Evolutionary conservation across 2,329 filamentous ascomycete species (phyloP).

Genomic region (Fusarium equiseti): DNA sequence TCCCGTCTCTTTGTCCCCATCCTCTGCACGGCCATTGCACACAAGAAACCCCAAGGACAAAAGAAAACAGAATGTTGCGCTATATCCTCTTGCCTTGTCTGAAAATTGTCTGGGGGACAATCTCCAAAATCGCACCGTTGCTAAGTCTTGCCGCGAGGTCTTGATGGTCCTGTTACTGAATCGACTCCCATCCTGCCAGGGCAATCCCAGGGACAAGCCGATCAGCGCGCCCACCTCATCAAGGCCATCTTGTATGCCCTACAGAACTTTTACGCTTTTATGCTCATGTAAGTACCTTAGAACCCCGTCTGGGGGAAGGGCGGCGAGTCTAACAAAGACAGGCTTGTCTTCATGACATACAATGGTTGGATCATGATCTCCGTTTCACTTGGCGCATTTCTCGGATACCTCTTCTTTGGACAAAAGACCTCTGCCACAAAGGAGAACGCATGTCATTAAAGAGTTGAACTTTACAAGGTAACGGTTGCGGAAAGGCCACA

Average conservation of each 20-base stretch:
- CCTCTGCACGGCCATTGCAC: constrained; percentile 11
- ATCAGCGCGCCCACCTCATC: constrained; percentile 78
- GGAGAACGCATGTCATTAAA: constrained; percentile 71
- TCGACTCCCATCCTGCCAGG: constrained; percentile 76
- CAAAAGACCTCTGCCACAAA: constrained; percentile 78
- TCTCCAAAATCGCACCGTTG: constrained; percentile 41
- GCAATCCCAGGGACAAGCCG: constrained; percentile 71
- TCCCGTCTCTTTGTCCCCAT: constrained; percentile 3
- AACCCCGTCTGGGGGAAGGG: not conserved
- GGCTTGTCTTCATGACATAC: constrained; percentile 99
- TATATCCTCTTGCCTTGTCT: constrained; percentile 25
- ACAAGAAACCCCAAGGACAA: constrained; percentile 25
- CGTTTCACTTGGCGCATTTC: constrained; percentile 87
- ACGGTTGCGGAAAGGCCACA: not conserved
- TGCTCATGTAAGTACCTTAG: constrained; percentile 85
- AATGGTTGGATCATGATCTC: constrained; percentile 98
- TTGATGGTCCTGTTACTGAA: constrained; percentile 67
- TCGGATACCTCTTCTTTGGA: constrained; percentile 88
- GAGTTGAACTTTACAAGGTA: not conserved
- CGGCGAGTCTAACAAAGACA: constrained; percentile 54
- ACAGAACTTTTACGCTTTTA: constrained; percentile 98
- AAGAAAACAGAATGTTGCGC: constrained; percentile 29
- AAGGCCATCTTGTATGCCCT: constrained; percentile 88
- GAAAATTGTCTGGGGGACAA: constrained; percentile 25
- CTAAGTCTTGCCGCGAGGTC: constrained; percentile 49